A percentile compares a stretch with the other conserved stretches of the same genome.
phyloP scores from a whole-genome alignment of 2,329 filamentous ascomycete species.

The Achaetomium macrosporum region DNA sequence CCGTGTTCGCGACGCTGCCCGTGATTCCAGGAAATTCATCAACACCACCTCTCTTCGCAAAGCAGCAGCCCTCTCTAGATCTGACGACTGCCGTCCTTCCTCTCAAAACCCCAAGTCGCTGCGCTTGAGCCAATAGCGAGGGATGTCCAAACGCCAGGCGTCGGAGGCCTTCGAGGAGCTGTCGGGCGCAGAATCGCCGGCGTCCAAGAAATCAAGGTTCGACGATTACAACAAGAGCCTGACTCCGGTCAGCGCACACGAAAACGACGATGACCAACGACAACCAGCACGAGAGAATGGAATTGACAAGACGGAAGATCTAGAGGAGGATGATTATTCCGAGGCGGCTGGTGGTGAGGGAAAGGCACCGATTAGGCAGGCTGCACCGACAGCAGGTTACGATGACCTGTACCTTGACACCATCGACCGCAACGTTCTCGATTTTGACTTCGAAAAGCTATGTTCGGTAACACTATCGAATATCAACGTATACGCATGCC shows the following conservation, averaged over 20 bases:
- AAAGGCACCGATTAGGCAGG: constrained; percentile 57
- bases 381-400: constrained; percentile 79
- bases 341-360: constrained; percentile 34
- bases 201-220: constrained; percentile 52
- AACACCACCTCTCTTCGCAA: not conserved
- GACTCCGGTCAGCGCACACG: constrained; percentile 24
- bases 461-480: constrained; percentile 95
- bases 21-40: constrained; percentile 3
- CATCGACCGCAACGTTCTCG: constrained; percentile 84
- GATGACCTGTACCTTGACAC: constrained; percentile 96
- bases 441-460: constrained; percentile 98
- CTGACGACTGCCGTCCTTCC: not conserved
- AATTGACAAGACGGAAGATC: constrained; percentile 21
- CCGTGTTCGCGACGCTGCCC: not conserved
- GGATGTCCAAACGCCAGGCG: constrained; percentile 49
- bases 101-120: not conserved
- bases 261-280: constrained; percentile 22
- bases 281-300: constrained; percentile 19
- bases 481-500: constrained; percentile 96
- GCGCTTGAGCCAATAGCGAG: not conserved
- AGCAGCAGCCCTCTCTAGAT: not conserved
- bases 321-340: constrained; percentile 23
- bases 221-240: constrained; percentile 37
- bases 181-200: constrained; percentile 49
- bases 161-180: constrained; percentile 56